phyloP scores from a whole-genome alignment of 129 eudicot genomes.

The Silybum marianum region DNA sequence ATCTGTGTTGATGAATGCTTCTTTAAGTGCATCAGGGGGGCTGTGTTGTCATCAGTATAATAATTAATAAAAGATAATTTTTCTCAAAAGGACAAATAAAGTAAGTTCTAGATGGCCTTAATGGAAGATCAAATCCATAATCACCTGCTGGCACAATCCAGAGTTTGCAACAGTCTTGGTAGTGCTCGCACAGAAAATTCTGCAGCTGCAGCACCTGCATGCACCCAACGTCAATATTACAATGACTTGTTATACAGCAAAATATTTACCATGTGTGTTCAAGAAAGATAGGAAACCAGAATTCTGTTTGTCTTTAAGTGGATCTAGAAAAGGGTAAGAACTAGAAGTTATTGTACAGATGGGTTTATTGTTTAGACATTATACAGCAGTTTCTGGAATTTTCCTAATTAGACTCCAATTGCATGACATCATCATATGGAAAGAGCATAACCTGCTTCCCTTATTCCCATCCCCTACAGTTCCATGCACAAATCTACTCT shows the following conservation, averaged over 20 bases:
- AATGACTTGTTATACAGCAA: not conserved
- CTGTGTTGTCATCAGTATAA: constrained; percentile 36
- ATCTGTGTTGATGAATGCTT: constrained; percentile 82
- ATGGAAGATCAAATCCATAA: not conserved
- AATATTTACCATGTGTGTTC: not conserved
- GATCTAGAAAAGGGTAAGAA: not conserved
- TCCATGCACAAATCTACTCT: not conserved
- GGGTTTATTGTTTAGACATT: no score
- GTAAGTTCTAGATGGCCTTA: constrained; percentile 7
- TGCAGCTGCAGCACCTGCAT: constrained; percentile 95
- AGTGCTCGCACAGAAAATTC: constrained; percentile 91
- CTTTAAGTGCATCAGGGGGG: constrained; percentile 61
- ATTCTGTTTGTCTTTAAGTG: not conserved
- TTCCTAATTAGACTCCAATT: not conserved
- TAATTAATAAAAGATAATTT: not conserved
- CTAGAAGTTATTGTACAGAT: not conserved
- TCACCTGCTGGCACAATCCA: constrained; percentile 50
- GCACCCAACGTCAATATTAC: constrained; percentile 17
- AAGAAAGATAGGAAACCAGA: not conserved
- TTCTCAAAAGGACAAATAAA: constrained; percentile 5
- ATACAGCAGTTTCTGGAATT: not conserved
- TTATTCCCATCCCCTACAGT: not conserved
- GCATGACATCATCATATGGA: constrained; percentile 9
- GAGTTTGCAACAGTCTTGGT: constrained; percentile 61
- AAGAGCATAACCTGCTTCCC: not conserved